These are phyloP conservation scores for Geosiphon pyriformis DNA, from an alignment of 192 early-diverging fungal species.

Conservation along the genomic window DNA sequence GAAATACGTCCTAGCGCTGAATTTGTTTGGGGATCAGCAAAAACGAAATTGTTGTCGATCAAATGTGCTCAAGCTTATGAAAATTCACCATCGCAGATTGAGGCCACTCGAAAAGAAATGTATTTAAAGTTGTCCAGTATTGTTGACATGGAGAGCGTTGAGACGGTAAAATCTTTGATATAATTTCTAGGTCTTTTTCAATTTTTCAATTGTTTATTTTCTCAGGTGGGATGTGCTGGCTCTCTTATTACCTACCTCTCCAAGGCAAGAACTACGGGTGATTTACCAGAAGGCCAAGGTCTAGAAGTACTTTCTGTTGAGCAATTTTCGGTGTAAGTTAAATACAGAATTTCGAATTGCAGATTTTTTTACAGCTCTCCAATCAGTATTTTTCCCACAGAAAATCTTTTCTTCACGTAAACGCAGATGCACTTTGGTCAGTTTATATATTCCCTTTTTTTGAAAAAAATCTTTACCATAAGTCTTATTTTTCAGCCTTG, in stretches of 20 bases:
- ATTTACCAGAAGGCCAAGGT: background rate
- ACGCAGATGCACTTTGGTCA: slow-evolving; percentile 52
- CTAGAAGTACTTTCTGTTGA: slow-evolving; percentile 23
- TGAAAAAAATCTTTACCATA: background rate
- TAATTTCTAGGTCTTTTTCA: background rate
- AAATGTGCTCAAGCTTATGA: background rate
- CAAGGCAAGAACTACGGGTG: slow-evolving; percentile 26
- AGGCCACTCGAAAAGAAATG: slow-evolving; percentile 24
- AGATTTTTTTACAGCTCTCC: background rate
- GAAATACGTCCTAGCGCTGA: slow-evolving; percentile 29
- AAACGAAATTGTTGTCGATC: slow-evolving; percentile 31
- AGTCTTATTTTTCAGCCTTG: background rate
- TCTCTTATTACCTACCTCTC: slow-evolving; percentile 38
- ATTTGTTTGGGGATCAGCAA: slow-evolving; percentile 31
- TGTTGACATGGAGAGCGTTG: slow-evolving; percentile 33
- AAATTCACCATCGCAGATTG: slow-evolving; percentile 4
- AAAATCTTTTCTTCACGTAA: slow-evolving; percentile 51
- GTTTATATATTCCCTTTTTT: slow-evolving; percentile 29
- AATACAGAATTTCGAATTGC: background rate
- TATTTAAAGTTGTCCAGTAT: slow-evolving; percentile 31
- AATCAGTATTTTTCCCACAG: slow-evolving; percentile 25
- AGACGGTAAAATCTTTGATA: slow-evolving; percentile 30
- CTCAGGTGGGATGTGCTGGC: slow-evolving; percentile 42
- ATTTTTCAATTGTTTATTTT: background rate
- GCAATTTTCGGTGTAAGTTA: slow-evolving; percentile 35